These are phyloP conservation scores for Xylaria sp. DNA, from an alignment of 2,329 filamentous ascomycete genomes.

Conservation along the genomic window DNA sequence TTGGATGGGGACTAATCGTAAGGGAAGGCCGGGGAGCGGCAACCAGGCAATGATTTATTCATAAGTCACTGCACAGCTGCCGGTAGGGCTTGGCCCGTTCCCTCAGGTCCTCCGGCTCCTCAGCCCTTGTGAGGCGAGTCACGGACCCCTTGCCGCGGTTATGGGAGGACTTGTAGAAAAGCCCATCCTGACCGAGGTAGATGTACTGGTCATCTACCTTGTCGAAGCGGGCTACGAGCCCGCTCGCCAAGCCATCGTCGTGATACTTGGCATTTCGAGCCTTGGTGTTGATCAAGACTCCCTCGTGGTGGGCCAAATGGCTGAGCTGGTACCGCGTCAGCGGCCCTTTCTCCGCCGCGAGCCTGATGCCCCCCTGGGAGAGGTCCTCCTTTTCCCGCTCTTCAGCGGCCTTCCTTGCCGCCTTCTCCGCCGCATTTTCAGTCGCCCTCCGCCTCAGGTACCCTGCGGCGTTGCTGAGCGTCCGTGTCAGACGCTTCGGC, in stretches of 20 bases:
- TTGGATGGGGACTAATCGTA: too few species aligned
- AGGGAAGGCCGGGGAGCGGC: too few species aligned
- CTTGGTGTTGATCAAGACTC: neutral
- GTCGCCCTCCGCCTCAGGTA: too few species aligned
- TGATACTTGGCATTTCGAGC: neutral
- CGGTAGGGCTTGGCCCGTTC: neutral
- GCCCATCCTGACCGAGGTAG: conserved; percentile 9
- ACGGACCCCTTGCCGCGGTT: neutral
- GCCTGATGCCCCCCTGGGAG: too few species aligned
- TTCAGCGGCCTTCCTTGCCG: too few species aligned
- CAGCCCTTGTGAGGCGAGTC: neutral
- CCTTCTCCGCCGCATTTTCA: too few species aligned
- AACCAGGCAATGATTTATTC: too few species aligned
- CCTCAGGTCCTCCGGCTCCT: neutral
- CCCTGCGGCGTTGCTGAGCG: too few species aligned
- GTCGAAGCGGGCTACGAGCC: conserved; percentile 1
- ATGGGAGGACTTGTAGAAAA: conserved; percentile 8
- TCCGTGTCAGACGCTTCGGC: too few species aligned
- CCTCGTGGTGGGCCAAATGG: conserved; percentile 1
- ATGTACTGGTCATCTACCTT: neutral
- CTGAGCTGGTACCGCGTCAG: conserved; percentile 1
- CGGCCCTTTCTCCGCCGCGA: too few species aligned
- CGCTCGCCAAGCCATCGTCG: neutral
- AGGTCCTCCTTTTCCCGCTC: too few species aligned
- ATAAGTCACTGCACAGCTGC: neutral